Base-by-base conservation (phyloP, 148 eudicot species). In the Persicaria maculosa region DNA sequence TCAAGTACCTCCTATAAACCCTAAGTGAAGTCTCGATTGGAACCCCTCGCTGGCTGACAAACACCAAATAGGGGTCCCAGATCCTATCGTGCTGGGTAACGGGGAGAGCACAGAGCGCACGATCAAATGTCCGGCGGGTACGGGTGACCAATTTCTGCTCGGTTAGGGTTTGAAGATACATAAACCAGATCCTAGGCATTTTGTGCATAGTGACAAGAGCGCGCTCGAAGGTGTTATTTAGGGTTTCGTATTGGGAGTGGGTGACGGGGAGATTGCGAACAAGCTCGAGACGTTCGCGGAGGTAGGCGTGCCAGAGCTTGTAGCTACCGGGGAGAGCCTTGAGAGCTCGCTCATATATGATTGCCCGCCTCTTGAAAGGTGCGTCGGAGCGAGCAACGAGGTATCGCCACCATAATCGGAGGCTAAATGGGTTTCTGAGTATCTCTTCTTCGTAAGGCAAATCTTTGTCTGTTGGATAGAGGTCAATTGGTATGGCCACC, bases 321-420 rank as follows among this genome's bases (percentile, higher is more conserved):
- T 95, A 95, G 84, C 98, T 95, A 0, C 98, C 96, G 0, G 97
- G 99, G 0, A 92, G 79, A 2, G 97, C 85, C 78, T 87, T 90
- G 50, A 95, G 84, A 2, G 97, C 99, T 2, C 97, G 85, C 61
- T 95, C 97, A 86, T 95, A 95, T 17, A 95, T 91, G 20, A 91
- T 45, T 1, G 80, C 44, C 0, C 96, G 86, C 50, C 89, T 90
- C 76, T 80, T 82, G 90, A 93, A 91, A 0, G 94, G 94, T 0
- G 91, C 67, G 0, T 77, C 75, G 40, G 88, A 47, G 4, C 85
- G 67, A 0, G 94, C 93, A 4, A 95, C 84, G 5, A 92, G 77
- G 64, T 95, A 95, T 8, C 99, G 91, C 97, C 99, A 92, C 99
- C 99, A 92, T 54, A 88, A 80, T 36, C 91, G 90, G 7, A 95